A percentile compares a stretch with the other conserved stretches of the same genome.
Evolutionary conservation across 495 filamentous ascomycete species (phyloP).

Genomic region (Aspergillus funiculosus): DNA sequence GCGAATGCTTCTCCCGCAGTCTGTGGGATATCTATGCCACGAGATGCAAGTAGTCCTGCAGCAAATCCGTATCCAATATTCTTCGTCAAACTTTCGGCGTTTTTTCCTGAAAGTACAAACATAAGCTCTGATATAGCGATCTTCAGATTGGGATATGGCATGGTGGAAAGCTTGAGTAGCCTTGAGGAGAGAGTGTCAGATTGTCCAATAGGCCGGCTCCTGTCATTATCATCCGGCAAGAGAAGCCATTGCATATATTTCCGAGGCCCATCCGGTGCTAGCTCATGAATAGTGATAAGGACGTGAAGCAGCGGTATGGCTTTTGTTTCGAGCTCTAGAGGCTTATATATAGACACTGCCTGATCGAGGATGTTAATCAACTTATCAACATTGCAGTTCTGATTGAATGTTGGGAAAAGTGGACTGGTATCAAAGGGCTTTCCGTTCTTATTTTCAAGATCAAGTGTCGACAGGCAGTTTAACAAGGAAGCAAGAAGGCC

Average conservation of each 20-base stretch:
- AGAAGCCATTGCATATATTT: conserved; percentile 59
- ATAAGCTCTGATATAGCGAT: conserved; percentile 72
- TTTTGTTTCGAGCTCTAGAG: conserved; percentile 61
- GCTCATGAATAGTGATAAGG: conserved; percentile 63
- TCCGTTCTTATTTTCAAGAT: conserved; percentile 50
- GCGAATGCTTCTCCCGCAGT: conserved; percentile 55
- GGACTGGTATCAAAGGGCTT: conserved; percentile 37
- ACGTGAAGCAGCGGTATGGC: conserved; percentile 67
- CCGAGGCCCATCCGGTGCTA: conserved; percentile 60
- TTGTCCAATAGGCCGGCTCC: conserved; percentile 71
- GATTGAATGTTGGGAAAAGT: conserved; percentile 62
- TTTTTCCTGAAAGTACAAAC: conserved; percentile 78
- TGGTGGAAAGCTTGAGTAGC: conserved; percentile 74
- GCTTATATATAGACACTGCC: conserved; percentile 53
- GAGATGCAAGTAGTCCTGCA: conserved; percentile 78
- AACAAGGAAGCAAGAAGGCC: conserved; percentile 59
- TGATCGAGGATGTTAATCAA: conserved; percentile 69
- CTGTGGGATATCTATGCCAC: conserved; percentile 69
- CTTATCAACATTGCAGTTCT: conserved; percentile 56
- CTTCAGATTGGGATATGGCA: conserved; percentile 63
- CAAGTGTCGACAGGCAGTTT: conserved; percentile 74
- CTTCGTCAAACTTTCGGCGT: conserved; percentile 63
- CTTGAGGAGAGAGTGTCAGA: conserved; percentile 68
- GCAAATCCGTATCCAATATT: conserved; percentile 92
- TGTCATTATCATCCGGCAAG: conserved; percentile 72